Percentiles rank a stretch among this genome's conserved stretches.
phyloP scores from a whole-genome alignment of 371 early-diverging fungal species.

The Circinella umbellata region DNA sequence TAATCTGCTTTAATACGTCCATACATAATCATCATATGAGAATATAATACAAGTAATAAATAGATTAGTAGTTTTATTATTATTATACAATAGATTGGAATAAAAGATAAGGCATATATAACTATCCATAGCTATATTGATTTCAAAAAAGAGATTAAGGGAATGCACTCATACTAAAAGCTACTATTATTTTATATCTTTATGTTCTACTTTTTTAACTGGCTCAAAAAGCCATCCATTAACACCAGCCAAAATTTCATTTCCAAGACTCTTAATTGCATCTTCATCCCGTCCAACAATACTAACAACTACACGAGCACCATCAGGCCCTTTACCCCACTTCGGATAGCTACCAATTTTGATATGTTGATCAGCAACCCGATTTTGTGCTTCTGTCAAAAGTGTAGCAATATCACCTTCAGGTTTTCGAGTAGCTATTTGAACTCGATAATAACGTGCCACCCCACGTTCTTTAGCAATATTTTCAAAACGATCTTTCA shows the following conservation, averaged over 20 bases:
- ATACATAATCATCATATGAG: too few species aligned
- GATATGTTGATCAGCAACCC: slow-evolving; percentile 41
- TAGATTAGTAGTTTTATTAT: too few species aligned
- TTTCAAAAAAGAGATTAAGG: too few species aligned
- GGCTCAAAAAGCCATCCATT: slow-evolving; percentile 22
- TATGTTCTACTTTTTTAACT: neutral
- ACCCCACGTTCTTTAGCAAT: slow-evolving; percentile 23
- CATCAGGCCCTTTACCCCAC: slow-evolving; percentile 46
- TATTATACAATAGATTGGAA: too few species aligned
- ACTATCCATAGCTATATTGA: too few species aligned
- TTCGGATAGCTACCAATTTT: slow-evolving; percentile 76
- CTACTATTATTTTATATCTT: too few species aligned
- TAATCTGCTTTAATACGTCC: too few species aligned
- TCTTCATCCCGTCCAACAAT: slow-evolving; percentile 52
- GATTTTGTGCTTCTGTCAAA: slow-evolving; percentile 53
- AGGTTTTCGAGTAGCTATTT: slow-evolving; percentile 56
- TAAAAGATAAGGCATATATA: too few species aligned
- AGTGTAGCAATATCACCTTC: slow-evolving; percentile 65
- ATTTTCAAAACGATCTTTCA: slow-evolving; percentile 34
- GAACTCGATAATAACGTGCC: slow-evolving; percentile 49
- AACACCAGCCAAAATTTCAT: slow-evolving; percentile 6
- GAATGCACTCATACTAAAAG: too few species aligned
- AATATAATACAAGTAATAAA: too few species aligned
- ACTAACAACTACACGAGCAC: slow-evolving; percentile 52
- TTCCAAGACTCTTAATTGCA: slow-evolving; percentile 17